These are phyloP conservation scores for Coelastrella sp. DNA, from an alignment of 139 green algal species.

Conservation along the genomic window DNA sequence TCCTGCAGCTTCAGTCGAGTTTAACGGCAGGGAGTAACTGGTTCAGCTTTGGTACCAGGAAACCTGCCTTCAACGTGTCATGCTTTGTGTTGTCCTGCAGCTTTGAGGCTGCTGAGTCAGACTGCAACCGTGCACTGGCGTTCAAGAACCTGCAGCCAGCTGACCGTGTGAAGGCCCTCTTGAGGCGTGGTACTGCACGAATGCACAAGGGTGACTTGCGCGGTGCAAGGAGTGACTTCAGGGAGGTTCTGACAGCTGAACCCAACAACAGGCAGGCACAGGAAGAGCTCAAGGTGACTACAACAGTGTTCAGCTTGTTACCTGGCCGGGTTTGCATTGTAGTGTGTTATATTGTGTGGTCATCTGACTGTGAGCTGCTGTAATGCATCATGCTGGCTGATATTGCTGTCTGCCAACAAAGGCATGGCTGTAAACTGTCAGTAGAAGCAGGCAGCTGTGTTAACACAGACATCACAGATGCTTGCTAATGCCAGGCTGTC, in stretches of 20 bases:
- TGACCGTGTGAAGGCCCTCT: slow-evolving; percentile 70
- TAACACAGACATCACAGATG: no score
- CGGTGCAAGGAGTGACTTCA: slow-evolving; percentile 63
- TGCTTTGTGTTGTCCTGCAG: neutral
- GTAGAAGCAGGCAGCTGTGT: no score
- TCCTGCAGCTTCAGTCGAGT: no score
- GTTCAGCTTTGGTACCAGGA: no score
- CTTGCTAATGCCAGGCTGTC: no score
- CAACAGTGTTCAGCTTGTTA: neutral
- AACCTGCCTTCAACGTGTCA: neutral
- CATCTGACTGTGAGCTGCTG: no score
- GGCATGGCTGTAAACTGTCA: no score
- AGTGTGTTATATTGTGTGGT: no score
- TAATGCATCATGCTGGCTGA: no score
- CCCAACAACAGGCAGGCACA: slow-evolving; percentile 71
- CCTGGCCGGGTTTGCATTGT: neutral
- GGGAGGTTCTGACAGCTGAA: slow-evolving; percentile 61
- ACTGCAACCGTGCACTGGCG: slow-evolving; percentile 65
- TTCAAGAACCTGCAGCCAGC: slow-evolving; percentile 49
- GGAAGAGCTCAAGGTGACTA: slow-evolving; percentile 63
- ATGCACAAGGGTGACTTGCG: slow-evolving; percentile 61
- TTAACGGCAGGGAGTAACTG: no score
- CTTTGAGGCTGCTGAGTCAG: slow-evolving; percentile 68
- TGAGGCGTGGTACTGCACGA: slow-evolving; percentile 66
- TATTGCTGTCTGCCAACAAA: no score